phyloP scores from a whole-genome alignment of 2,329 filamentous ascomycete genomes.

The Penicillium frequentans region DNA sequence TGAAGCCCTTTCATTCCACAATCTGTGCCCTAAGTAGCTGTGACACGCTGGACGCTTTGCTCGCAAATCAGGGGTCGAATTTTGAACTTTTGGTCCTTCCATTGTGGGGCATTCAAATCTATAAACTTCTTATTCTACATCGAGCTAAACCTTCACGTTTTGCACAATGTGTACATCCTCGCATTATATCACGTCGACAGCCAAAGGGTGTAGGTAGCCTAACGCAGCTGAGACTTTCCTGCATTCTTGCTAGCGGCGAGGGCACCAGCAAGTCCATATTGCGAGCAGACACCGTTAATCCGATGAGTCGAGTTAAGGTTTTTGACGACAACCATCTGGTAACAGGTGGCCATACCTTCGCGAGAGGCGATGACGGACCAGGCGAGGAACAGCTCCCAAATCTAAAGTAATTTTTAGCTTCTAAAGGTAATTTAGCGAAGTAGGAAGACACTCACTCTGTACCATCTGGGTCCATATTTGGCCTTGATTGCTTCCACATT shows the following conservation, averaged over 20 bases:
- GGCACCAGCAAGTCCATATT: slow-evolving; percentile 65
- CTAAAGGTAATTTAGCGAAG: not conserved
- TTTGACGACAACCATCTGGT: slow-evolving; percentile 75
- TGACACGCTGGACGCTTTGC: too few relatives aligned
- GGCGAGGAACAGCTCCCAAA: slow-evolving; percentile 80
- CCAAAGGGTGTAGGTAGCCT: not conserved
- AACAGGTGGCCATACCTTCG: slow-evolving; percentile 74
- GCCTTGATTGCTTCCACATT: slow-evolving; percentile 81
- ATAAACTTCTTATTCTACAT: too few relatives aligned
- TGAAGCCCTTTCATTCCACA: too few relatives aligned
- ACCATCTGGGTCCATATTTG: slow-evolving; percentile 88
- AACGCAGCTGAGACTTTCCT: slow-evolving; percentile 16
- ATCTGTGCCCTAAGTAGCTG: too few relatives aligned
- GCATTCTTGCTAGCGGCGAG: slow-evolving; percentile 45
- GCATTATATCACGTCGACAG: too few relatives aligned
- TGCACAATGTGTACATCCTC: too few relatives aligned
- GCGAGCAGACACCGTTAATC: slow-evolving; percentile 59
- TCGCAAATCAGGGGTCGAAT: too few relatives aligned
- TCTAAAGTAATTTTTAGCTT: slow-evolving; percentile 45
- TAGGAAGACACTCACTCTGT: slow-evolving; percentile 62
- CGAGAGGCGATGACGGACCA: slow-evolving; percentile 74
- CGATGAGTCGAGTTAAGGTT: slow-evolving; percentile 61
- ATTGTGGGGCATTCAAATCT: too few relatives aligned
- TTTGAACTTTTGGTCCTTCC: too few relatives aligned
- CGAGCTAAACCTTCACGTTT: too few relatives aligned